phyloP scores from a whole-genome alignment of 164 flowering plant genomes.

The Nymphaea colorata region DNA sequence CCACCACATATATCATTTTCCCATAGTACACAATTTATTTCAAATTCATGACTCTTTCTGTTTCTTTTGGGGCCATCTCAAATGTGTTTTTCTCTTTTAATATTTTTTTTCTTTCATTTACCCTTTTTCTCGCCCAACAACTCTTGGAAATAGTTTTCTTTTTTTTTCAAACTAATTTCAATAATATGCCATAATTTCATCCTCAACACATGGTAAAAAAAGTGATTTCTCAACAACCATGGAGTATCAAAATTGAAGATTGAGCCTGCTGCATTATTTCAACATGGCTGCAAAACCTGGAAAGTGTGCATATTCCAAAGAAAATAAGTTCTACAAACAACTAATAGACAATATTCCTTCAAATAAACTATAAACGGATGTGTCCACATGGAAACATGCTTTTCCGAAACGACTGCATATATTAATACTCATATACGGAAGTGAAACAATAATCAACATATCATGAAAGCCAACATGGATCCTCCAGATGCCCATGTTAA shows the following conservation, averaged over 20 bases:
- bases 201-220: not conserved
- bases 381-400: no score
- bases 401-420: not conserved
- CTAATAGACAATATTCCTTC: not conserved
- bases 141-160: not conserved
- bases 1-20: not conserved
- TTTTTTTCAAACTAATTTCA: not conserved
- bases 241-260: slow-evolving; percentile 16
- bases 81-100: slow-evolving; percentile 4
- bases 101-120: slow-evolving; percentile 1
- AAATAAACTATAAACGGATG: not conserved
- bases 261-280: slow-evolving; percentile 22
- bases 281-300: not conserved
- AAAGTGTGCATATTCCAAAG: not conserved
- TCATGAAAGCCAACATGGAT: not conserved
- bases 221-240: slow-evolving; percentile 12
- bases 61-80: not conserved
- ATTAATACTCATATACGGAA: not conserved
- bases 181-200: not conserved
- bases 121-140: slow-evolving; percentile 1
- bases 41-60: not conserved
- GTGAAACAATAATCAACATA: not conserved
- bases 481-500: no score
- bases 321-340: not conserved
- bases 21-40: not conserved